phyloP scores from a whole-genome alignment of 345 rosid species.

The Ailanthus altissimus region DNA sequence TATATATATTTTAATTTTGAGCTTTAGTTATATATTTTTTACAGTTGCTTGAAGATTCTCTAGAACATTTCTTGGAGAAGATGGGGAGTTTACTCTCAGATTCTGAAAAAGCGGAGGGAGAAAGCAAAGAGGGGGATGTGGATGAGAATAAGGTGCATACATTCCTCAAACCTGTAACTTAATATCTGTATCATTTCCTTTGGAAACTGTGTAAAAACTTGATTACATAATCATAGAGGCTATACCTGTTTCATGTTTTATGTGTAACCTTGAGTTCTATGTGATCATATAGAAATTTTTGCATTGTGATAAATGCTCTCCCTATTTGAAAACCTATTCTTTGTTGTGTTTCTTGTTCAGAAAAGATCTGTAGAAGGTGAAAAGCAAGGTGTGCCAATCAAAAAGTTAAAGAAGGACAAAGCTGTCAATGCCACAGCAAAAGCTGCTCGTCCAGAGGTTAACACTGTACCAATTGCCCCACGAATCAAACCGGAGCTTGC shows the following conservation, averaged over 20 bases:
- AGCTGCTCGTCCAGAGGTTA: constrained; percentile 63
- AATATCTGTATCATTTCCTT: background rate
- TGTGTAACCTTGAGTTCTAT: constrained; percentile 6
- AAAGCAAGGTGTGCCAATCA: constrained; percentile 84
- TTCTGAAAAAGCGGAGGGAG: constrained; percentile 81
- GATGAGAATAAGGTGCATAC: constrained; percentile 81
- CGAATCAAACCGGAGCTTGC: constrained; percentile 92
- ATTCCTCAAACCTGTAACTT: constrained; percentile 13
- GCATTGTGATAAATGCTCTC: constrained; percentile 5
- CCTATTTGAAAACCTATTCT: constrained; percentile 11
- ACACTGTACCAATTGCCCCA: constrained; percentile 49
- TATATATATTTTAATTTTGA: background rate
- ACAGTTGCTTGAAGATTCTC: constrained; percentile 89
- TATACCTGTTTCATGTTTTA: background rate
- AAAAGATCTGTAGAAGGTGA: constrained; percentile 75
- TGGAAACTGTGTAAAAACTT: background rate
- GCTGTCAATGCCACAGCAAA: constrained; percentile 67
- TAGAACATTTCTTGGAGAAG: constrained; percentile 89
- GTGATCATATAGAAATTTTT: background rate
- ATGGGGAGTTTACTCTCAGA: constrained; percentile 70
- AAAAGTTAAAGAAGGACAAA: constrained; percentile 90
- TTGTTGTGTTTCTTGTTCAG: constrained; percentile 42
- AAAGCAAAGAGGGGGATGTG: constrained; percentile 72
- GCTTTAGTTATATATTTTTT: constrained; percentile 11
- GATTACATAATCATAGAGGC: background rate